Evolutionary conservation across 371 early-diverging fungal species (phyloP), one percentile per base, ranked within the genome.

Genomic region (Actinomucor elegans): DNA sequence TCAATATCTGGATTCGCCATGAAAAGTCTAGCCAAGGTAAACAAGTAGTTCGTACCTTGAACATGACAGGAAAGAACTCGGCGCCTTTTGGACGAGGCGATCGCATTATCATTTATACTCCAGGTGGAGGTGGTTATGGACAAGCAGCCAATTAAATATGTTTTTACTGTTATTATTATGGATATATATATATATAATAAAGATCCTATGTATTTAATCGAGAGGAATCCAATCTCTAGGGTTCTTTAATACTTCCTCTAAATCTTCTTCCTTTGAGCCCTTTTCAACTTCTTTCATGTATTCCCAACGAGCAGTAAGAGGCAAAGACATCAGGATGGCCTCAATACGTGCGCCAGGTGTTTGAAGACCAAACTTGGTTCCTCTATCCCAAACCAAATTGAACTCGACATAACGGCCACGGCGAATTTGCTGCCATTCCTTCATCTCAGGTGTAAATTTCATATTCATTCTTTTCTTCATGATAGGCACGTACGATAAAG

Each of bases 51-150:
- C 64, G 66, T 10, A 61, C 64, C 1, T 55, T 94, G 17, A 93
- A 89, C 52, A 71, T 97, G 32, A 92, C 94, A 1, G 93, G 94
- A 11, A 96, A 94, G 74, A 92, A 93, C 61, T 83, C 94, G 1
- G 87, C 92, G 3, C 48, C 76, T 10, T 92, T 93, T 47, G 63
- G 71, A 1, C 71, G 78, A 11, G 90, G 92, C 2, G 97, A 96
- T 64, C 80, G 88, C 15, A 71, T 97, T 33, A 50, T 90, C 17
- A 85, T 97, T 34, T 76, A 84, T 55, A 93, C 96, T 0, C 96
- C 97, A n/a, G 97, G 97, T 6, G 97, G 93, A 21, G 97, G 96
- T 34, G 97, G 93, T 10, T 93, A 61, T 48, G 79, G 79, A 33
- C 31, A 48, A 55, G n/a, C n/a, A n/a, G n/a, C n/a, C n/a, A 46